A percentile compares a stretch with the other conserved stretches of the same genome.
phyloP scores from a whole-genome alignment of 2,329 filamentous ascomycete genomes.

The Malbranchea zuffiana region DNA sequence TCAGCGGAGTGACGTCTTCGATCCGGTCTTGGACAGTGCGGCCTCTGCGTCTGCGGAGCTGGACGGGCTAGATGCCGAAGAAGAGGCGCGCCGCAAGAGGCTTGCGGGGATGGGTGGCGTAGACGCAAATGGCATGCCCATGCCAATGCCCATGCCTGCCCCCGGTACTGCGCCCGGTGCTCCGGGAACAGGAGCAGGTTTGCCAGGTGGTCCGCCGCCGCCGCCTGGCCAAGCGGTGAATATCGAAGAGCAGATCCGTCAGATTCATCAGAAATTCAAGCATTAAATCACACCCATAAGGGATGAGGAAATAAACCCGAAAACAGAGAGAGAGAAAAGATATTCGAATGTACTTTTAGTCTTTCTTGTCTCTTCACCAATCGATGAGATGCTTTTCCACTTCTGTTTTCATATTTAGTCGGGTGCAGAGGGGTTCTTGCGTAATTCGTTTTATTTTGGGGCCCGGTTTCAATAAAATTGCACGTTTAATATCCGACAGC shows the following conservation, averaged over 20 bases:
- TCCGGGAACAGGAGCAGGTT: constrained; percentile 1
- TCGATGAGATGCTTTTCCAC: too few relatives aligned
- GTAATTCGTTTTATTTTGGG: too few relatives aligned
- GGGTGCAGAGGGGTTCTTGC: too few relatives aligned
- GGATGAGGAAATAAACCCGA: constrained; percentile 5
- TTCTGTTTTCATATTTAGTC: neutral
- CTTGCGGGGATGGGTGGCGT: constrained; percentile 41
- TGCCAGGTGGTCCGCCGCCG: constrained; percentile 11
- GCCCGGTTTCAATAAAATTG: too few relatives aligned
- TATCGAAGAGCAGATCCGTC: constrained; percentile 74
- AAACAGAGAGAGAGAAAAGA: constrained; percentile 2
- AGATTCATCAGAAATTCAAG: constrained; percentile 49
- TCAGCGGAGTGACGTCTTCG: constrained; percentile 78
- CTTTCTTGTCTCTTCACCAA: too few relatives aligned
- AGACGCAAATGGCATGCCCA: constrained; percentile 47
- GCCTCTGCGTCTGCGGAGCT: neutral
- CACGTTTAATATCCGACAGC: too few relatives aligned
- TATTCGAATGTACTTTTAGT: too few relatives aligned
- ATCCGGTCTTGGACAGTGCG: constrained; percentile 49
- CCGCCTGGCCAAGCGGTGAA: constrained; percentile 45
- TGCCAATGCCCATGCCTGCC: constrained; percentile 6
- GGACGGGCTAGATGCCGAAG: constrained; percentile 57
- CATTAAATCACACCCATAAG: too few relatives aligned
- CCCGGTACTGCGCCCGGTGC: constrained; percentile 1
- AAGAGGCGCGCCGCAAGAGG: constrained; percentile 67